Base-by-base conservation (phyloP, 1,284 basidiomycete species). In the Puccinia horiana region DNA sequence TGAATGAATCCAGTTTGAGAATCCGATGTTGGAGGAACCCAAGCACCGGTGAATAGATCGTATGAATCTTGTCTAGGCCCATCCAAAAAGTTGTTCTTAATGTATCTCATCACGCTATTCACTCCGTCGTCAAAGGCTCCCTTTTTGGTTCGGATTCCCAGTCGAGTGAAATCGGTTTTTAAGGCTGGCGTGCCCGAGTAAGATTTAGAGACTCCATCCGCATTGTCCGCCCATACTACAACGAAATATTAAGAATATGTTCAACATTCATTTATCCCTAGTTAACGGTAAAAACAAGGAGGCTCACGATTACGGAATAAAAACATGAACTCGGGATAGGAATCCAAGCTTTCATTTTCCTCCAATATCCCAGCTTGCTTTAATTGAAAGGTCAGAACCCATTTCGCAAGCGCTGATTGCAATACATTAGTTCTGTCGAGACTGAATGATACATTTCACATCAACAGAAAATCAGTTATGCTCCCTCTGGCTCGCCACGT, bases 11-110 rank as follows among this genome's bases (percentile, higher is more conserved):
- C 37, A 40, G 20, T 23, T 54, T 49, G 37, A 23, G 63, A 16
- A n/a, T 44, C 40, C 35, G 40, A 44, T 2, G 44, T 9, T 23
- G 58, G 76, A 20, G 79, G 40, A 9, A 26, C 29, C 94, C 95
- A 99, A 6, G 91, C 90, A 12, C 97, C 97, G 8, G 95, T 96
- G 84, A 99, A 90, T 82, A 99, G 90, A 87, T 99, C 97, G 86
- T 93, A 96, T 1, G 93, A 94, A 87, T 98, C 95, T 91, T 87
- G 95, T 85, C 96, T 89, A 76, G 94, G 90, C 8, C 97, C 97
- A 87, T 99, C 97, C 85, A 98, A 94, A 88, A 95, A 96, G 87
- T 98, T 99, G 89, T 99, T 99, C 89, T 93, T 95, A 84, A 98
- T 86, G 87, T 99, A 99, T 83, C 97, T 91, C 88, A 92, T 90